Conservation (phyloP, 164 flowering plant species). For the Dillenia suffruticosa region DNA sequence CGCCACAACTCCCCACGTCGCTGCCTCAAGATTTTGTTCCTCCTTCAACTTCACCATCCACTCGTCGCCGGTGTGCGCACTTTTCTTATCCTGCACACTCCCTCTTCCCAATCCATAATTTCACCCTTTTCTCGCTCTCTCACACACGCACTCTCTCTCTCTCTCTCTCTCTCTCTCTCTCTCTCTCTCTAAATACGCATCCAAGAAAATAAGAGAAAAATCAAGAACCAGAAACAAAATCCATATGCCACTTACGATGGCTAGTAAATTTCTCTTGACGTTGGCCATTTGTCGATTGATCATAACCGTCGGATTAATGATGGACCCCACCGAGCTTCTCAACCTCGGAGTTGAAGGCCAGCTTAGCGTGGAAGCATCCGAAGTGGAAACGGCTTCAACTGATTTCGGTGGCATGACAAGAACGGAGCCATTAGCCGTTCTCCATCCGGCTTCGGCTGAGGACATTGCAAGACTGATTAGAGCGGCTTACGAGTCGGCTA, state of each 20-base stretch:
- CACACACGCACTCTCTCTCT: no score
- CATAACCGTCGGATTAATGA: slow-evolving; percentile 49
- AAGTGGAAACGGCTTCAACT: slow-evolving; percentile 45
- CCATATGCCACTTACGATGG: slow-evolving; percentile 10
- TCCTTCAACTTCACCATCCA: slow-evolving; percentile 3
- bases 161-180: not conserved
- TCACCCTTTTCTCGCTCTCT: slow-evolving; percentile 5
- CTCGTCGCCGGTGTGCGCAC: slow-evolving; percentile 9
- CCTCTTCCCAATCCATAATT: slow-evolving; percentile 1
- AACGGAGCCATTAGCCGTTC: slow-evolving; percentile 58
- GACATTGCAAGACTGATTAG: slow-evolving; percentile 51
- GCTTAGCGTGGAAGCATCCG: slow-evolving; percentile 45
- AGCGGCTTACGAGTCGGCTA: slow-evolving; percentile 36
- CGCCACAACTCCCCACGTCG: slow-evolving; percentile 32
- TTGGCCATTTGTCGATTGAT: slow-evolving; percentile 50
- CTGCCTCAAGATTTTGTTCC: slow-evolving; percentile 40
- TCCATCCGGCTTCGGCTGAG: slow-evolving; percentile 53
- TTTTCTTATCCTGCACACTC: slow-evolving; percentile 20
- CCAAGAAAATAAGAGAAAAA: no score
- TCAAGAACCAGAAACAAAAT: not conserved
- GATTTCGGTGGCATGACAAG: slow-evolving; percentile 59
- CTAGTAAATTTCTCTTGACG: slow-evolving; percentile 32
- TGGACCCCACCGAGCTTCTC: slow-evolving; percentile 40
- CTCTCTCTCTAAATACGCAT: not conserved
- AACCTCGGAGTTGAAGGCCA: slow-evolving; percentile 39